Percentiles rank a stretch among this genome's conserved stretches.
Evolutionary conservation across 1,284 basidiomycete species (phyloP).

Genomic region (Anthracocystis panici-leucophaei): DNA sequence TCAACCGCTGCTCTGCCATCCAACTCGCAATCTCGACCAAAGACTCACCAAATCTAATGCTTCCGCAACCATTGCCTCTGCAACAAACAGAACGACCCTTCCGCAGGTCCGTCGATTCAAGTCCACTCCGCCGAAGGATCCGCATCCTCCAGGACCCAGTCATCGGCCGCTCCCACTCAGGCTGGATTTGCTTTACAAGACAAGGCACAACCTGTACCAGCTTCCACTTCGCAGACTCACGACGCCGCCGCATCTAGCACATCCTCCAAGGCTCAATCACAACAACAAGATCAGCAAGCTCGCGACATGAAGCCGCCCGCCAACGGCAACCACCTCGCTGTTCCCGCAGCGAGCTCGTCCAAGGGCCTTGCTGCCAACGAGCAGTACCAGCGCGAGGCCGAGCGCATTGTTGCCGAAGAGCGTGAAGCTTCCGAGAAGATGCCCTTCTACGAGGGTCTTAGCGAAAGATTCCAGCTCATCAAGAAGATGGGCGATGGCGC

Average conservation of each 20-base stretch:
- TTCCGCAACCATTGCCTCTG: not conserved
- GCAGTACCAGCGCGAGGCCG: constrained; percentile 55
- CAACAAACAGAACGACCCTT: constrained; percentile 24
- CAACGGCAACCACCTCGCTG: constrained; percentile 32
- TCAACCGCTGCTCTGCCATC: not conserved
- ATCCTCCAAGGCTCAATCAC: constrained; percentile 5
- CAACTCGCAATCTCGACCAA: not conserved
- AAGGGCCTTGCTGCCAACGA: constrained; percentile 41
- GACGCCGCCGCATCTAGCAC: constrained; percentile 30
- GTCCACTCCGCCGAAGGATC: constrained; percentile 36
- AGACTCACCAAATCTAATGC: not conserved
- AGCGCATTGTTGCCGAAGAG: constrained; percentile 63
- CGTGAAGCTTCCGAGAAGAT: constrained; percentile 60
- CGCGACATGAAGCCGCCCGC: constrained; percentile 36
- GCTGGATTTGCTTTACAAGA: constrained; percentile 40
- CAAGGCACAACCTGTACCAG: constrained; percentile 35
- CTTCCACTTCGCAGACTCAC: constrained; percentile 41
- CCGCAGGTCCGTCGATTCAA: constrained; percentile 38
- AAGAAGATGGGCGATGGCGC: constrained; percentile 76
- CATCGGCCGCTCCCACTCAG: constrained; percentile 17
- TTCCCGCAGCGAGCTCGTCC: constrained; percentile 22
- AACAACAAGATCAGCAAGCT: constrained; percentile 11
- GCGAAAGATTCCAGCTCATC: constrained; percentile 62
- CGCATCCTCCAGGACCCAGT: constrained; percentile 22
- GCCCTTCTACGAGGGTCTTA: constrained; percentile 62